phyloP scores from a whole-genome alignment of 495 filamentous ascomycete genomes.

The Penicillium lagena region DNA sequence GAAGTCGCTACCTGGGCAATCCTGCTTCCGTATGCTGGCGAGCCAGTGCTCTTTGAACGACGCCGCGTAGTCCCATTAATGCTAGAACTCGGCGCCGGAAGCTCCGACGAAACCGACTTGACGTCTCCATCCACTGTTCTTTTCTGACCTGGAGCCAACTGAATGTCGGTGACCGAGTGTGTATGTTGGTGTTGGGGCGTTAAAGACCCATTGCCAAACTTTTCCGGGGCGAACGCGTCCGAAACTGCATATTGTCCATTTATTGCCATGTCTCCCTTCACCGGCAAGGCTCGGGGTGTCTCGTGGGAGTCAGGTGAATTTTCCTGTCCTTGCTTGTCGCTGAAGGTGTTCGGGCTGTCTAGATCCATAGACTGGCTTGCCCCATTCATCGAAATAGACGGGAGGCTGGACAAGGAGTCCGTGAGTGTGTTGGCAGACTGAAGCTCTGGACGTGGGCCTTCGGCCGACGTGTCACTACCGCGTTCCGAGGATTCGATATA shows the following conservation, averaged over 20 bases:
- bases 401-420: constrained; percentile 11
- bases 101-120: constrained; percentile 41
- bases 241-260: constrained; percentile 4
- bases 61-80: constrained; percentile 20
- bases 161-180: not conserved
- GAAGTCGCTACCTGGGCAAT: constrained; percentile 63
- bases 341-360: constrained; percentile 1
- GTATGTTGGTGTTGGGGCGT: not conserved
- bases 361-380: constrained; percentile 5
- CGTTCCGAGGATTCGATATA: constrained; percentile 21
- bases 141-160: constrained; percentile 38
- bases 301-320: constrained; percentile 2
- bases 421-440: constrained; percentile 16
- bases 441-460: constrained; percentile 12
- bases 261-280: constrained; percentile 5
- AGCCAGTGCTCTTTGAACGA: constrained; percentile 66
- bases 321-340: constrained; percentile 5
- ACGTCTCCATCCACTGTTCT: constrained; percentile 60
- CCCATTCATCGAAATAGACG: constrained; percentile 10
- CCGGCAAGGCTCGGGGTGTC: not conserved
- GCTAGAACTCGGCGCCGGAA: constrained; percentile 20
- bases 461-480: constrained; percentile 15
- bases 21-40: constrained; percentile 52
- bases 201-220: constrained; percentile 6
- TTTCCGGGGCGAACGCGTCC: not conserved